phyloP scores from a whole-genome alignment of 1,284 basidiomycete species.

The Sporisorium sorghi region DNA sequence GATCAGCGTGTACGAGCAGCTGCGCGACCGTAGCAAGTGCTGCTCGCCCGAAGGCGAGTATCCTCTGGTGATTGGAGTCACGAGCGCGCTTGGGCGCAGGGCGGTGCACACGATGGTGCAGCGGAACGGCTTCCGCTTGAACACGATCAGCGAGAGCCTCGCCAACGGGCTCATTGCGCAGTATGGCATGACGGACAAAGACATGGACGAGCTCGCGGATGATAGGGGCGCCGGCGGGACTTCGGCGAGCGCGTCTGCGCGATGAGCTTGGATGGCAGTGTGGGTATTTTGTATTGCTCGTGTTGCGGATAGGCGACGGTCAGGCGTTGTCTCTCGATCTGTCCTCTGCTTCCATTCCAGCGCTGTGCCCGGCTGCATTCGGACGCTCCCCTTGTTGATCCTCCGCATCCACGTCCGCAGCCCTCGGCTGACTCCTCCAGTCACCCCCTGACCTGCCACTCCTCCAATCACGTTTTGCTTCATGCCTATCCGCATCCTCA shows the following conservation, averaged over 20 bases:
- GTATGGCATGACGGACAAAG: neutral
- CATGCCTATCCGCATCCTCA: neutral
- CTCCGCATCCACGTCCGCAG: neutral
- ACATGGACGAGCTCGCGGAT: neutral
- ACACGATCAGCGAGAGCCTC: neutral
- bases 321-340: neutral
- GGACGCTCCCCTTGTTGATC: neutral
- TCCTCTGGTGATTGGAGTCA: neutral
- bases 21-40: neutral
- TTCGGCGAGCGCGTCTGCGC: neutral
- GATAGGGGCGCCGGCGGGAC: neutral
- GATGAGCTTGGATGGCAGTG: neutral
- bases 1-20: neutral
- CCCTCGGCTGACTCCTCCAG: constrained; percentile 36
- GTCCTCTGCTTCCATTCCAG: neutral
- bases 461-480: constrained; percentile 26
- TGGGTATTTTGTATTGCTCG: constrained; percentile 8
- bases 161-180: neutral
- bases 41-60: neutral
- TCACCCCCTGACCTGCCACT: constrained; percentile 30
- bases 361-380: neutral
- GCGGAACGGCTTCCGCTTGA: neutral
- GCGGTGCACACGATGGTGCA: neutral
- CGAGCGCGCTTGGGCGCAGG: neutral
- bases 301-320: neutral